A percentile compares a stretch with the other conserved stretches of the same genome.
Conservation (phyloP, 1,139 yeast species). For the Pichia sp. region DNA sequence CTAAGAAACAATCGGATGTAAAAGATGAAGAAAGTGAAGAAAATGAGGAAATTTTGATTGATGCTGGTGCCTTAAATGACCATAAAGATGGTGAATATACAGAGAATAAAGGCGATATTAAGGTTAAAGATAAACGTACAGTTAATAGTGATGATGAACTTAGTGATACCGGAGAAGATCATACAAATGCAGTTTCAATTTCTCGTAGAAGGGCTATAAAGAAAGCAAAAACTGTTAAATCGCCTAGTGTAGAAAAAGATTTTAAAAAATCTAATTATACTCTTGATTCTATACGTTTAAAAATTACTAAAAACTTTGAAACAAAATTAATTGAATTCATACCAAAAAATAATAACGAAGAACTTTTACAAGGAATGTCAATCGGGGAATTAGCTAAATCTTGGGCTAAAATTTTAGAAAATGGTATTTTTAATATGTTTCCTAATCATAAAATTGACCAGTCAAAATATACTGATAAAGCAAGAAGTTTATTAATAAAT, state of each 20-base stretch:
- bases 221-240: not conserved
- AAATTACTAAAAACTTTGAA: conserved; percentile 6
- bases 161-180: not conserved
- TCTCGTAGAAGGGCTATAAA: conserved; percentile 12
- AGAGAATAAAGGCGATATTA: too few relatives aligned
- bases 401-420: conserved; percentile 41
- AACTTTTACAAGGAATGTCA: conserved; percentile 24
- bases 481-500: conserved; percentile 49
- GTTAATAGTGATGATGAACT: not conserved
- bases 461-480: conserved; percentile 45
- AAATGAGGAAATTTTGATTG: conserved; percentile 8
- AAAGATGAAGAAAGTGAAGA: conserved; percentile 16
- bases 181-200: conserved; percentile 4
- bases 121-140: not conserved
- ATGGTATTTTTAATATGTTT: conserved; percentile 32
- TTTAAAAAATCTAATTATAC: not conserved
- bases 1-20: conserved; percentile 11
- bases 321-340: conserved; percentile 5
- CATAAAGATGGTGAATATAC: conserved; percentile 1
- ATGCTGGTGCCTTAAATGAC: conserved; percentile 3
- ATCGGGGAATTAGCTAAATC: conserved; percentile 31
- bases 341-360: conserved; percentile 7
- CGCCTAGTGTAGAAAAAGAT: conserved; percentile 4
- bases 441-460: conserved; percentile 28
- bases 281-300: conserved; percentile 4